These are phyloP conservation scores for Mesembryanthemum crystallinum DNA, from an alignment of 148 eudicot genomes.

Conservation along the genomic window DNA sequence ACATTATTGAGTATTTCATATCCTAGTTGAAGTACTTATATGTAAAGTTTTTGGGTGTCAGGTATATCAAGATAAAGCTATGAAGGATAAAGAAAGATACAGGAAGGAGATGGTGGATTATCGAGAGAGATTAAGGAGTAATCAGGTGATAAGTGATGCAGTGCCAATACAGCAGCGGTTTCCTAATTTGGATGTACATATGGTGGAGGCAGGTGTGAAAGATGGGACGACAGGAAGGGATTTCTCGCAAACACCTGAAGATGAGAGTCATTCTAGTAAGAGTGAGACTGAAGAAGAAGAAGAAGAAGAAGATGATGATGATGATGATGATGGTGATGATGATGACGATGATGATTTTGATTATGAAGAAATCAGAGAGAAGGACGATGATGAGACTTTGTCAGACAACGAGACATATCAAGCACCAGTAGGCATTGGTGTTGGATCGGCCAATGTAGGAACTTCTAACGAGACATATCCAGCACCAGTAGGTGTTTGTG, in stretches of 20 bases:
- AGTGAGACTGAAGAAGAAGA: conserved; percentile 31
- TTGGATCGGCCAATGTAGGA: too few species aligned
- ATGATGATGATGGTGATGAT: conserved; percentile 15
- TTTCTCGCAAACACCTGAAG: conserved; percentile 32
- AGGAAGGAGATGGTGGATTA: conserved; percentile 72
- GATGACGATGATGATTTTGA: conserved; percentile 24
- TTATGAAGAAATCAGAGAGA: too few species aligned
- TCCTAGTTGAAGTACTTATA: neutral
- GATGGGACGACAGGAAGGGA: conserved; percentile 27
- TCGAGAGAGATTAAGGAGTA: conserved; percentile 43
- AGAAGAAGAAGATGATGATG: conserved; percentile 24
- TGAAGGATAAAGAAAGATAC: conserved; percentile 85
- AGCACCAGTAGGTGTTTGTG: conserved; percentile 4
- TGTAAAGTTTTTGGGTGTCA: conserved; percentile 17
- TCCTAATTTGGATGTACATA: conserved; percentile 26
- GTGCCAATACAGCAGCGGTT: conserved; percentile 59
- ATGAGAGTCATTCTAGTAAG: conserved; percentile 39
- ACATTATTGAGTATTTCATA: neutral
- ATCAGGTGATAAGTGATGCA: conserved; percentile 45
- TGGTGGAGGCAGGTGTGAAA: conserved; percentile 35
- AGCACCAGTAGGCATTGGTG: neutral
- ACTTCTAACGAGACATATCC: conserved; percentile 22
- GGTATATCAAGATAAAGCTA: conserved; percentile 84
- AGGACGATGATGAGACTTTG: conserved; percentile 9
- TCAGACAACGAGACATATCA: conserved; percentile 30